phyloP scores from a whole-genome alignment of 2,329 filamentous ascomycete genomes.

The Cercospora beticola region DNA sequence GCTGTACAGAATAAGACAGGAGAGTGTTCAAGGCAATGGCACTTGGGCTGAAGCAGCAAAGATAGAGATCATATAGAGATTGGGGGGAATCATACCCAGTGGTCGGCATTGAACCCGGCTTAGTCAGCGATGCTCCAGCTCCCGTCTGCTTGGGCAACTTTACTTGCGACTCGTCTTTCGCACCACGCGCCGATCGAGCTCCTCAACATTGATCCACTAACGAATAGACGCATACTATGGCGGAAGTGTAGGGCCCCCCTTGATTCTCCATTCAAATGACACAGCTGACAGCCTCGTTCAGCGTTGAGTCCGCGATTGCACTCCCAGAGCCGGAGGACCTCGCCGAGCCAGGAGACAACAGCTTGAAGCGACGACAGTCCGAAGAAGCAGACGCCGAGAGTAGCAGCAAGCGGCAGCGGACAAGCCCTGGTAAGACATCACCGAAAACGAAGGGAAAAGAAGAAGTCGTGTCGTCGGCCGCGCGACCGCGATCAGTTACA shows the following conservation, averaged over 20 bases:
- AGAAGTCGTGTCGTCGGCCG: slow-evolving; percentile 8
- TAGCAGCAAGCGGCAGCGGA: slow-evolving; percentile 32
- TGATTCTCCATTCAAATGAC: neutral
- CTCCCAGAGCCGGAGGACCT: slow-evolving; percentile 22
- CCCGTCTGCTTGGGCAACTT: neutral
- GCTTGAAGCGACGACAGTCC: slow-evolving; percentile 32
- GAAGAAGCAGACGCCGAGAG: slow-evolving; percentile 25
- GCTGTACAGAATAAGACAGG: slow-evolving; percentile 52
- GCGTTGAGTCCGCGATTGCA: slow-evolving; percentile 19
- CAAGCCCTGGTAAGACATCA: slow-evolving; percentile 35
- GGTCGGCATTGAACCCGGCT: neutral
- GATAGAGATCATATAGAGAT: slow-evolving; percentile 42
- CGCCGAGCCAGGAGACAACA: slow-evolving; percentile 18
- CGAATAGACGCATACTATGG: neutral
- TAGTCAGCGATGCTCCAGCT: neutral
- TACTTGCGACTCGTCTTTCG: neutral
- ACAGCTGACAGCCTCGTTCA: slow-evolving; percentile 8
- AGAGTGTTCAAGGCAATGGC: slow-evolving; percentile 50
- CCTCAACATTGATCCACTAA: neutral
- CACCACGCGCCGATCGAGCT: neutral
- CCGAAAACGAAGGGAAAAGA: slow-evolving; percentile 19
- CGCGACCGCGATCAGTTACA: slow-evolving; percentile 14
- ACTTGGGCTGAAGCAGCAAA: slow-evolving; percentile 56
- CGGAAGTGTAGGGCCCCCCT: neutral
- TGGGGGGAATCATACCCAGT: neutral